Percentiles rank a stretch among this genome's conserved stretches.
Conservation (phyloP, 108 stramenopile species). For the Chaetoceros tenuissimus region DNA sequence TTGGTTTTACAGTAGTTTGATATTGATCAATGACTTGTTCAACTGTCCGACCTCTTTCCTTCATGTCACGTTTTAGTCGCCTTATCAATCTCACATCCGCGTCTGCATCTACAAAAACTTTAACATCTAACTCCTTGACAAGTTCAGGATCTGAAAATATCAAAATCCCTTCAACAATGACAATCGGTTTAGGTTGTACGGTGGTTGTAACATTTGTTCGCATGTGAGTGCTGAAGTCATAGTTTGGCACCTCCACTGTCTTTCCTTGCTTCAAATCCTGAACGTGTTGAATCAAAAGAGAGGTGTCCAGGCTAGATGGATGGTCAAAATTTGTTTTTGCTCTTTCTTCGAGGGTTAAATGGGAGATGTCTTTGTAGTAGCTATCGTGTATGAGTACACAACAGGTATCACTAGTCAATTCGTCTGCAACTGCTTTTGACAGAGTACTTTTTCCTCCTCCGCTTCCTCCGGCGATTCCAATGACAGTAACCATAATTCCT, state of each 20-base stretch:
- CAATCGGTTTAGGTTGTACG: constrained; percentile 53
- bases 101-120: constrained; percentile 90
- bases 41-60: constrained; percentile 74
- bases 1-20: constrained; percentile 80
- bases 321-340: constrained; percentile 89
- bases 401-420: constrained; percentile 64
- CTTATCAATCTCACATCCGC: constrained; percentile 78
- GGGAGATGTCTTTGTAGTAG: constrained; percentile 44
- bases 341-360: constrained; percentile 68
- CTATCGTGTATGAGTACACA: constrained; percentile 64
- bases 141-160: constrained; percentile 75
- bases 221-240: constrained; percentile 84
- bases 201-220: constrained; percentile 48
- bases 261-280: constrained; percentile 52
- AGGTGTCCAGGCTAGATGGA: constrained; percentile 89
- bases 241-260: constrained; percentile 71
- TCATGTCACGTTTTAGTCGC: constrained; percentile 74
- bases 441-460: constrained; percentile 71
- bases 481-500: background rate
- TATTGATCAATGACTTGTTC: constrained; percentile 82
- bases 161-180: constrained; percentile 90
- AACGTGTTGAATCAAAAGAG: constrained; percentile 77
- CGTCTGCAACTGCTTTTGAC: constrained; percentile 71
- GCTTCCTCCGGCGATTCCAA: constrained; percentile 76
- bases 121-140: constrained; percentile 75